phyloP scores from a whole-genome alignment of 345 rosid species.

The Hibiscus tridactylites region DNA sequence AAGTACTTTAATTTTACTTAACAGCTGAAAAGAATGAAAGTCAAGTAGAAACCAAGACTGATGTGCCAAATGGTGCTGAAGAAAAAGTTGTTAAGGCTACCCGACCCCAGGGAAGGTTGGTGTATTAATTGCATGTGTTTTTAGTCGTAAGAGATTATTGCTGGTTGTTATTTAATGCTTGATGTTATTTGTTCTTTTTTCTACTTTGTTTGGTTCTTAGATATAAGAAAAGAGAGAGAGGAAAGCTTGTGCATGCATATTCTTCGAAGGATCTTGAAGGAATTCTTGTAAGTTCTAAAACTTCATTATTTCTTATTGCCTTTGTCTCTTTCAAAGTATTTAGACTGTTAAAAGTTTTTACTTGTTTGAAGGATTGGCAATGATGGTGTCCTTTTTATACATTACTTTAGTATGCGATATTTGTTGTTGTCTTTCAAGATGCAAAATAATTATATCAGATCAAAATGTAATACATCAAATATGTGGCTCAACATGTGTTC shows the following conservation, averaged over 20 bases:
- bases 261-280: constrained; percentile 87
- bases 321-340: neutral
- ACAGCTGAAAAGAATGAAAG: constrained; percentile 28
- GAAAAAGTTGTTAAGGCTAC: constrained; percentile 52
- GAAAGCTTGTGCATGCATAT: constrained; percentile 75
- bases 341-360: no score
- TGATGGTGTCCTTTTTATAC: no score
- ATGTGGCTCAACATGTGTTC: neutral
- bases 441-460: neutral
- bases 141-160: neutral
- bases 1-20: constrained; percentile 2
- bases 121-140: constrained; percentile 5
- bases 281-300: constrained; percentile 58
- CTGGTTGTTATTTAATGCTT: neutral
- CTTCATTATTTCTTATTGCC: neutral
- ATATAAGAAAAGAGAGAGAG: constrained; percentile 80
- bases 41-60: constrained; percentile 27
- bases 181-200: neutral
- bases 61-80: constrained; percentile 26
- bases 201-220: constrained; percentile 19
- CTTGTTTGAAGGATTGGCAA: neutral
- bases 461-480: neutral
- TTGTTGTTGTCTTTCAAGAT: neutral
- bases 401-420: no score
- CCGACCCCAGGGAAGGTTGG: constrained; percentile 87